These are phyloP conservation scores for Halenospora varia DNA, from an alignment of 495 filamentous ascomycete species.

Conservation along the genomic window DNA sequence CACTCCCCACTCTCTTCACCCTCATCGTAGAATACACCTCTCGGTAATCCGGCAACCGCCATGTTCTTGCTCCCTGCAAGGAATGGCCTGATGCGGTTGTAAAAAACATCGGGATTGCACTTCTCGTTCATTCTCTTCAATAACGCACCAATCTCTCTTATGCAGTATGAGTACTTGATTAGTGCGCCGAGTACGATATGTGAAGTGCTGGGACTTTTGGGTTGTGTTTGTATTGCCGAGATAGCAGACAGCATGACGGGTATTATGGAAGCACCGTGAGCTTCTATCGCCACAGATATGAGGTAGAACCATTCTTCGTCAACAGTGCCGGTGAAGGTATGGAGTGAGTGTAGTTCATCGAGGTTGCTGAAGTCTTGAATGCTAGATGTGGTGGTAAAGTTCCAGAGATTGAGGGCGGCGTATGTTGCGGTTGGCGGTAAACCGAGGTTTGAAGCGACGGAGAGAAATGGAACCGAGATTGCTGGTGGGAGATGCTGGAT, in stretches of 20 bases:
- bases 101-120: slow-evolving; percentile 25
- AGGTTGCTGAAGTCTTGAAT: slow-evolving; percentile 5
- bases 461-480: slow-evolving; percentile 24
- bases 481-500: slow-evolving; percentile 20
- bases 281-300: slow-evolving; percentile 28
- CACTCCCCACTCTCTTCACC: slow-evolving; percentile 19
- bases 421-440: slow-evolving; percentile 29
- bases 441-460: slow-evolving; percentile 18
- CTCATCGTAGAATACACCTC: slow-evolving; percentile 28
- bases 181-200: slow-evolving; percentile 9
- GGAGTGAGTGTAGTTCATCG: slow-evolving; percentile 15
- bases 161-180: slow-evolving; percentile 9
- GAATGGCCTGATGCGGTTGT: slow-evolving; percentile 25
- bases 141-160: slow-evolving; percentile 16
- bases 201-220: too few species aligned
- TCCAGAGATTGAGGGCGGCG: slow-evolving; percentile 28
- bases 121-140: slow-evolving; percentile 26
- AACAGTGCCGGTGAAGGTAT: slow-evolving; percentile 26
- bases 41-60: slow-evolving; percentile 23
- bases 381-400: slow-evolving; percentile 7
- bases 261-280: slow-evolving; percentile 21
- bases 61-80: slow-evolving; percentile 28
- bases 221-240: slow-evolving; percentile 7
- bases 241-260: slow-evolving; percentile 21
- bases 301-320: slow-evolving; percentile 31